A percentile compares a stretch with the other conserved stretches of the same genome.
Evolutionary conservation across 108 stramenopile genomes (phyloP).

Genomic region (Aurantiochytrium sp.): DNA sequence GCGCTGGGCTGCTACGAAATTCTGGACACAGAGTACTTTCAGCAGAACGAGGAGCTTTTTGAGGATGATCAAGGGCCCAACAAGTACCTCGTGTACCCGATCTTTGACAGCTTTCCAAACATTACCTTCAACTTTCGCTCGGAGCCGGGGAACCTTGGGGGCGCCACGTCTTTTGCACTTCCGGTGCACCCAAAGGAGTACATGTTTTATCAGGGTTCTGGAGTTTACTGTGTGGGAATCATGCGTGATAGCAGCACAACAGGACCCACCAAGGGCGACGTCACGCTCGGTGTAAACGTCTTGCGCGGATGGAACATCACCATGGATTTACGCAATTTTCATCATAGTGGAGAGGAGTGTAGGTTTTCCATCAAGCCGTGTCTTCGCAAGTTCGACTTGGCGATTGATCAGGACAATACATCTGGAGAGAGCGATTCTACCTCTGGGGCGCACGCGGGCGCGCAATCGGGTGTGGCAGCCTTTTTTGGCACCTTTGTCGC

Average conservation of each 20-base stretch:
- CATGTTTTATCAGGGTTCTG: not conserved
- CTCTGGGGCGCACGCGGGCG: not conserved
- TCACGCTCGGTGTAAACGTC: not conserved
- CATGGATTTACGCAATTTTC: not conserved
- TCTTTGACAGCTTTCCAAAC: not conserved
- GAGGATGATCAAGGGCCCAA: not conserved
- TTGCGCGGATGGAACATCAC: slow-evolving; percentile 17
- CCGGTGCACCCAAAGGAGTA: slow-evolving; percentile 2
- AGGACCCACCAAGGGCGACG: not conserved
- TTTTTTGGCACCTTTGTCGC: not conserved
- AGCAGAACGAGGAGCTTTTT: not conserved
- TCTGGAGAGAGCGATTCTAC: not conserved
- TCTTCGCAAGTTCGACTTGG: not conserved
- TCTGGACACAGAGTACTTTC: not conserved
- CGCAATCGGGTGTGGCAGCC: not conserved
- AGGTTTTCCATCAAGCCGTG: not conserved
- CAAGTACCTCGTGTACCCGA: not conserved
- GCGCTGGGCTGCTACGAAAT: not conserved
- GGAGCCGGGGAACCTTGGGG: not conserved
- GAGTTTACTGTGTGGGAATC: not conserved
- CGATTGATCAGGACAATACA: not conserved
- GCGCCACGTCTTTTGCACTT: not conserved
- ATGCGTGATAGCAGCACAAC: not conserved
- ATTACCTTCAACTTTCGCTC: not conserved
- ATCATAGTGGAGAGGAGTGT: not conserved